Percentiles rank a stretch among this genome's conserved stretches.
These are phyloP conservation scores for Lignosus rhinocerotis DNA, from an alignment of 1,284 basidiomycete genomes.

Conservation along the genomic window DNA sequence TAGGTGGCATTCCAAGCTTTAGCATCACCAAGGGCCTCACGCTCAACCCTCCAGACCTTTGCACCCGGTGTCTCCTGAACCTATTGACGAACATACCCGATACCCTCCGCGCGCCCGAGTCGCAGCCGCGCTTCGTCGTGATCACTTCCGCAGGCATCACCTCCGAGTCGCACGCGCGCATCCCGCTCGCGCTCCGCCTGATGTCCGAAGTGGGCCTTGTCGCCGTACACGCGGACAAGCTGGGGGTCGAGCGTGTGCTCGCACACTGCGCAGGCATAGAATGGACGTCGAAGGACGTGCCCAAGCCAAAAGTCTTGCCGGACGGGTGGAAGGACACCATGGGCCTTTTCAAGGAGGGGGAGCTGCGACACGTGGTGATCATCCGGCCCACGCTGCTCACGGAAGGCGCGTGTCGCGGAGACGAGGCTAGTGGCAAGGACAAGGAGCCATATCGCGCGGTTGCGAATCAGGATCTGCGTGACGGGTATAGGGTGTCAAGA, in stretches of 20 bases:
- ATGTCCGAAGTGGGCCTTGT: slow-evolving; percentile 46
- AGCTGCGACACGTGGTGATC: slow-evolving; percentile 46
- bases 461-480: slow-evolving; percentile 38
- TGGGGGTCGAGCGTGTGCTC: slow-evolving; percentile 51
- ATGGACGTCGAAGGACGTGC: slow-evolving; percentile 45
- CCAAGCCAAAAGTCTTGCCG: slow-evolving; percentile 39
- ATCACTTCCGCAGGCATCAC: slow-evolving; percentile 57
- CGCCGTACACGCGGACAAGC: slow-evolving; percentile 55
- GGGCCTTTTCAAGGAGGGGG: slow-evolving; percentile 43
- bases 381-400: slow-evolving; percentile 59
- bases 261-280: slow-evolving; percentile 46
- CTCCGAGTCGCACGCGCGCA: slow-evolving; percentile 39
- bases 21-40: slow-evolving; percentile 41
- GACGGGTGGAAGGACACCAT: slow-evolving; percentile 40
- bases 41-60: slow-evolving; percentile 49
- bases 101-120: slow-evolving; percentile 20
- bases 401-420: slow-evolving; percentile 54
- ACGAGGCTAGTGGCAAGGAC: slow-evolving; percentile 33
- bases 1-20: slow-evolving; percentile 46
- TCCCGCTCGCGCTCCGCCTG: slow-evolving; percentile 50
- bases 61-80: slow-evolving; percentile 51
- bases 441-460: slow-evolving; percentile 38
- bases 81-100: slow-evolving; percentile 46
- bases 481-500: slow-evolving; percentile 56
- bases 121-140: slow-evolving; percentile 50